These are phyloP conservation scores for Podospora bellae-mahoneyi DNA, from an alignment of 495 filamentous ascomycete species.

Conservation along the genomic window DNA sequence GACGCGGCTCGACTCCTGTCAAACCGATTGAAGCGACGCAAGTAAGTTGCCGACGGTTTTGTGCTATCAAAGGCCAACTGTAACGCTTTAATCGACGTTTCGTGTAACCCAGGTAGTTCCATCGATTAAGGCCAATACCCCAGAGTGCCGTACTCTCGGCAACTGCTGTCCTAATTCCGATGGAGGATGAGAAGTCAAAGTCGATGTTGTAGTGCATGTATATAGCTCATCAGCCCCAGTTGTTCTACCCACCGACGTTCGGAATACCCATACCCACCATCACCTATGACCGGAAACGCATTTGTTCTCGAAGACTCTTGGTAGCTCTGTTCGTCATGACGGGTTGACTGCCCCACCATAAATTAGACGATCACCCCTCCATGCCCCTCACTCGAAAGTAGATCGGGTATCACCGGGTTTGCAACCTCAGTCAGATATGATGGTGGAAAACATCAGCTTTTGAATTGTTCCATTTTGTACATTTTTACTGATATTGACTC, in stretches of 20 bases:
- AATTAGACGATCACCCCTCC: background rate
- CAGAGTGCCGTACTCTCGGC: too few relatives aligned
- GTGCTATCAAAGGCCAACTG: too few relatives aligned
- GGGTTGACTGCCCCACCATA: slow-evolving; percentile 4
- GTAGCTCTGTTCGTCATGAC: slow-evolving; percentile 3
- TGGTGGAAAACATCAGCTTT: slow-evolving; percentile 5
- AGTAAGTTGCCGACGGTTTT: too few relatives aligned
- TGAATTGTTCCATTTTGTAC: background rate
- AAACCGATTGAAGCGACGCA: background rate
- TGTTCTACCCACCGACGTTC: background rate
- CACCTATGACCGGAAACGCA: background rate
- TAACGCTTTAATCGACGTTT: background rate
- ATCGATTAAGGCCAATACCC: background rate
- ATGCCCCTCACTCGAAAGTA: background rate
- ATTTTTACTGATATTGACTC: slow-evolving; percentile 9
- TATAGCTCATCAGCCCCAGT: background rate
- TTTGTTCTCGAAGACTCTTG: background rate
- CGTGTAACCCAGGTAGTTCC: background rate
- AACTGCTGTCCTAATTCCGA: background rate
- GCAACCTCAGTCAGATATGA: background rate
- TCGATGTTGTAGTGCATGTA: background rate
- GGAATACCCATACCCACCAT: background rate
- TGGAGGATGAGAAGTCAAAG: background rate
- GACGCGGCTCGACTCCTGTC: background rate
- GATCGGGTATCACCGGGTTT: background rate